Base-by-base conservation (phyloP, 805 yeast species). In the Candida glaebosa region DNA sequence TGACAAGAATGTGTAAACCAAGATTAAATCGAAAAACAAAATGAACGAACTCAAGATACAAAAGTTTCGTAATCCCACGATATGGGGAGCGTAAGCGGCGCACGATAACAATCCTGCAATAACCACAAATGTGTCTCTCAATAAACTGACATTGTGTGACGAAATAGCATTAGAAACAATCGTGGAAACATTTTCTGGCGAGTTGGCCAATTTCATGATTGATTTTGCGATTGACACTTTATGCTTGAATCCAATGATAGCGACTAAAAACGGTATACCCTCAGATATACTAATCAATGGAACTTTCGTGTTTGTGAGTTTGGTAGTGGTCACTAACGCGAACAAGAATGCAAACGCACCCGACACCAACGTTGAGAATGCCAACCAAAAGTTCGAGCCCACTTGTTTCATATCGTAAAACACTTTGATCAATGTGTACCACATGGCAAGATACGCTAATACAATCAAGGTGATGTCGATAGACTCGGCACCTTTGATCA, bases 231-330 rank as follows among this genome's bases (percentile, higher is more conserved):
- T 73, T 9, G 79, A 71, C 15, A 87, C 77, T 55, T 90, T 88
- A 60, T 87, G 85, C 58, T 87, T 89, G 65, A 91, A 91, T 2
- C 98, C 99, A 56, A 91, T 79, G 3, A 88, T 82, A 16, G 95
- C 88, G 17, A 91, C 95, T 56, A 91, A 75, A 63, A 91, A 91
- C 17, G 99, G 99, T 35, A 91, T 66, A 25, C 97, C 97, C 66
- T 91, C 97, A 43, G 89, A 78, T 49, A 91, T 71, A 41, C 87
- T 79, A 41, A 86, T 68, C 41, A 87, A 69, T 6, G 95, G 81
- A 24, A 91, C 82, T 38, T 75, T 76, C 35, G 78, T 66, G 26
- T 78, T 76, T 37, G 85, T 65, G 22, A 78, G 54, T 42, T 75
- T 72, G 25, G 79, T 75, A 6, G 86, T 73, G 38, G 83, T 67